Conservation (phyloP, 306 rosid species). For the Comarum palustre region DNA sequence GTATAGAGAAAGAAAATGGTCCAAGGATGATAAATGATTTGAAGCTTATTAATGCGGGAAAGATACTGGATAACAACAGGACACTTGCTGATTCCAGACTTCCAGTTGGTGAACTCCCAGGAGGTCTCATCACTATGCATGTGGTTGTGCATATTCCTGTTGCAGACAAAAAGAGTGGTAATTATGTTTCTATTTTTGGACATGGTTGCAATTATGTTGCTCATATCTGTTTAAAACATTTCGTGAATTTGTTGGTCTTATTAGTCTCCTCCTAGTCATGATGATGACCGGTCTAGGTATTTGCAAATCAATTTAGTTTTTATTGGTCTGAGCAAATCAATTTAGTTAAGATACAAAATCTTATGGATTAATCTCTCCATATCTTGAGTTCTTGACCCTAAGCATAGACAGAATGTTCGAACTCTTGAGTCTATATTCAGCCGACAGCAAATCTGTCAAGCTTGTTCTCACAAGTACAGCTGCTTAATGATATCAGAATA, state of each 20-base stretch:
- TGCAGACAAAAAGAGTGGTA: slow-evolving; percentile 38
- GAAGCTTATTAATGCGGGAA: slow-evolving; percentile 50
- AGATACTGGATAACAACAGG: slow-evolving; percentile 41
- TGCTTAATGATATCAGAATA: no score
- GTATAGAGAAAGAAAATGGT: slow-evolving; percentile 38
- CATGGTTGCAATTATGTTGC: neutral
- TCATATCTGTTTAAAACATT: neutral
- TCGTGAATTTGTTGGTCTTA: neutral
- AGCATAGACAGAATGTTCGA: no score
- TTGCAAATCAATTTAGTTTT: no score
- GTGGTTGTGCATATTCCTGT: slow-evolving; percentile 45
- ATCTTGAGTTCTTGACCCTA: no score
- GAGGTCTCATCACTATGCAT: slow-evolving; percentile 43
- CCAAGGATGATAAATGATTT: slow-evolving; percentile 37
- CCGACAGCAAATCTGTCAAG: no score
- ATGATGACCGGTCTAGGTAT: neutral
- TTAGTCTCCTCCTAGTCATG: neutral
- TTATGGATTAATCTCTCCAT: no score
- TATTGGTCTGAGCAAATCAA: no score
- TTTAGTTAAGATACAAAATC: no score
- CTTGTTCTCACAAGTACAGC: no score
- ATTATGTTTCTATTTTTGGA: neutral
- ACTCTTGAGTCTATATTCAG: no score
- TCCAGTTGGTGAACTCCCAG: slow-evolving; percentile 37
- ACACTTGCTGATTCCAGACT: slow-evolving; percentile 42